Evolutionary conservation across 257 asterid genomes (phyloP).

Genomic region (Solanum etuberosum): DNA sequence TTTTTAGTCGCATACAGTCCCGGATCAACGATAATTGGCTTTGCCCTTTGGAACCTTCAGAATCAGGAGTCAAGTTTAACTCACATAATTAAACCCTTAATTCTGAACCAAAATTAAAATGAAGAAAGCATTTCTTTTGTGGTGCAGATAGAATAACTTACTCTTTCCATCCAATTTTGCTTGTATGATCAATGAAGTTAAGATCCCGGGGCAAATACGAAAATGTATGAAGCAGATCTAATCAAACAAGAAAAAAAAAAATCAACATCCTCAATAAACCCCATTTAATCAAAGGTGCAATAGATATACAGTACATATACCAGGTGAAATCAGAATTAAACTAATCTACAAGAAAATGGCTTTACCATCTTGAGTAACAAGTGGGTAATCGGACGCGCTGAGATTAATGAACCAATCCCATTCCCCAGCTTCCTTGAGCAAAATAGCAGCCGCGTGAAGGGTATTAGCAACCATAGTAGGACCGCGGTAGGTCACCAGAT

Average conservation of each 20-base stretch:
- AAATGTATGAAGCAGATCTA: conserved; percentile 89
- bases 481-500: conserved; percentile 87
- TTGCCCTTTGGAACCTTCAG: conserved; percentile 82
- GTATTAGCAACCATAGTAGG: conserved; percentile 98
- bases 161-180: conserved; percentile 98
- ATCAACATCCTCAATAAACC: conserved; percentile 1
- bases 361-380: conserved; percentile 85
- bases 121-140: not conserved
- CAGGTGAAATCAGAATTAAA: not conserved
- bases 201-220: conserved; percentile 85
- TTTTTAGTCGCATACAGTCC: conserved; percentile 82
- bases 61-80: not conserved
- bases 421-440: conserved; percentile 75
- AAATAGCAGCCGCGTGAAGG: conserved; percentile 85
- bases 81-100: not conserved
- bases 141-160: conserved; percentile 20
- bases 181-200: conserved; percentile 90
- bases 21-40: conserved; percentile 84
- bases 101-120: not conserved
- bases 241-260: conserved; percentile 4
- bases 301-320: not conserved
- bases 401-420: conserved; percentile 98
- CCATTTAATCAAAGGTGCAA: not conserved
- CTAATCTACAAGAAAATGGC: not conserved
- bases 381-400: conserved; percentile 91